Percentiles rank a stretch among this genome's conserved stretches.
Evolutionary conservation across 179 eudicot species (phyloP).

Genomic region (Silene coronaria): DNA sequence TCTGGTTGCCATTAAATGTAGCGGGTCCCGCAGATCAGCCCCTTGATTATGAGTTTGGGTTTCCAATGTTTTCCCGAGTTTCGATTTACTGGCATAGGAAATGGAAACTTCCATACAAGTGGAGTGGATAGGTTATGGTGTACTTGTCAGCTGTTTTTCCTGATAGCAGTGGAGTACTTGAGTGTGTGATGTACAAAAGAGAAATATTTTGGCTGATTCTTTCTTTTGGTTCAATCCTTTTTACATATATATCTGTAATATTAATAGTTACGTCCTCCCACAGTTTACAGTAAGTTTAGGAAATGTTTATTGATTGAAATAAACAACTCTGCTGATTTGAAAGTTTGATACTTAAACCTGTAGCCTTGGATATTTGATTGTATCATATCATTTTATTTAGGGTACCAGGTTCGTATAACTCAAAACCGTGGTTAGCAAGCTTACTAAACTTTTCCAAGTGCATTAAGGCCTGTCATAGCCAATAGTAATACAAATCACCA

Average conservation of each 20-base stretch:
- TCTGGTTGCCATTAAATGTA: conserved; percentile 76
- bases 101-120: conserved; percentile 69
- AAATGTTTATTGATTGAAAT: not conserved
- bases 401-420: not conserved
- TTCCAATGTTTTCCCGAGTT: conserved; percentile 86
- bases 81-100: conserved; percentile 87
- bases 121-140: conserved; percentile 25
- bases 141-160: not conserved
- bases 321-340: not conserved
- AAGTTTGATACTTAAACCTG: not conserved
- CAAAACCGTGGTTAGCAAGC: not conserved
- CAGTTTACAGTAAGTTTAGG: not conserved
- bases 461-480: not conserved
- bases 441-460: not conserved
- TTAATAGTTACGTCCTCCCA: conserved; percentile 2
- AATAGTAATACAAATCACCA: no score
- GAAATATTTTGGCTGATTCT: conserved; percentile 1
- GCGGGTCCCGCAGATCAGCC: conserved; percentile 77
- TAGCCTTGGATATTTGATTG: not conserved
- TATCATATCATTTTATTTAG: not conserved
- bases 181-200: conserved; percentile 12
- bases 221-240: conserved; percentile 5
- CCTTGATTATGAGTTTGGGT: conserved; percentile 71
- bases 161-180: not conserved
- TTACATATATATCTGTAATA: conserved; percentile 13